Percentiles rank a stretch among this genome's conserved stretches.
Conservation (phyloP, 2,329 filamentous ascomycete genomes). For the Waltergamsia citrina region DNA sequence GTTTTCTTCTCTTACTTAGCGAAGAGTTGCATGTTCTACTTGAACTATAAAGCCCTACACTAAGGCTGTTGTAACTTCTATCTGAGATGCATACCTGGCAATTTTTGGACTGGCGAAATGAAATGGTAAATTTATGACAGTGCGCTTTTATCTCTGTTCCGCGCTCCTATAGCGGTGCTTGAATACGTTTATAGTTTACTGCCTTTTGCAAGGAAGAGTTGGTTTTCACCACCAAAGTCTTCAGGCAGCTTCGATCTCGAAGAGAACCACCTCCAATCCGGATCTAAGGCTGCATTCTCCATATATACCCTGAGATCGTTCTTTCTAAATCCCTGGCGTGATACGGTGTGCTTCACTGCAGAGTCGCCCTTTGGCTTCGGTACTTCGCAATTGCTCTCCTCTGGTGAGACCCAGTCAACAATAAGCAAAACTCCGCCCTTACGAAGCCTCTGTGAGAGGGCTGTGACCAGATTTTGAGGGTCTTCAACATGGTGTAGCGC, state of each 20-base stretch:
- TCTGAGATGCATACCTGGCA: too few species aligned
- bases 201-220: conserved; percentile 14
- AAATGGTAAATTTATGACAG: too few species aligned
- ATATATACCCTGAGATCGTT: conserved; percentile 11
- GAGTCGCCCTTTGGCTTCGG: neutral
- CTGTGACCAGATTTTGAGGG: conserved; percentile 13
- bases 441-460: conserved; percentile 15
- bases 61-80: too few species aligned
- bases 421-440: conserved; percentile 20
- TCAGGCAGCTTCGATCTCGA: conserved; percentile 11
- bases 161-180: too few species aligned
- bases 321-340: conserved; percentile 13
- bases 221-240: conserved; percentile 13
- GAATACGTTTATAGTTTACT: too few species aligned
- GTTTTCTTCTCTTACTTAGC: too few species aligned
- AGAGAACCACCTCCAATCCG: conserved; percentile 15
- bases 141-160: too few species aligned
- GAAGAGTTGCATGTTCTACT: too few species aligned
- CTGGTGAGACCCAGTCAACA: conserved; percentile 17
- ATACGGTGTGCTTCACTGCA: conserved; percentile 9
- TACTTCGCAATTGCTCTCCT: conserved; percentile 7
- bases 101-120: too few species aligned
- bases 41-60: too few species aligned
- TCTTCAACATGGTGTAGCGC: conserved; percentile 25
- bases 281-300: conserved; percentile 11